Evolutionary conservation across 75 land plant species (phyloP).

Genomic region (Sequoiadendron giganteum): DNA sequence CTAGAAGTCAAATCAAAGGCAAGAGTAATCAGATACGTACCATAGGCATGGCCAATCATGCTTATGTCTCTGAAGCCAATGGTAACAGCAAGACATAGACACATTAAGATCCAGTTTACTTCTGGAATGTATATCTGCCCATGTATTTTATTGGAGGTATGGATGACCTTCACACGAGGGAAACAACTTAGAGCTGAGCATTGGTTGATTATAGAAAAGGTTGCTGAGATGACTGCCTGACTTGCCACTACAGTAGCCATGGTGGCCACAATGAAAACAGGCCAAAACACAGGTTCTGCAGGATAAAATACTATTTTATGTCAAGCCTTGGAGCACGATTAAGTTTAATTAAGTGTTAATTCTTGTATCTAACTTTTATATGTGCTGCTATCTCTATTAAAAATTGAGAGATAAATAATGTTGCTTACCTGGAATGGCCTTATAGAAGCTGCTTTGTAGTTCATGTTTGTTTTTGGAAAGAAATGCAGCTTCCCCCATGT

Average conservation of each 20-base stretch:
- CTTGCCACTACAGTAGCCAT: slow-evolving; percentile 60
- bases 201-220: slow-evolving; percentile 61
- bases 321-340: background rate
- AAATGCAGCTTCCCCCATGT: slow-evolving; percentile 76
- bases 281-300: slow-evolving; percentile 61
- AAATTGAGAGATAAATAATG: background rate
- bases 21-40: slow-evolving; percentile 13
- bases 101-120: slow-evolving; percentile 55
- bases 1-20: background rate
- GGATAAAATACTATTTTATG: background rate
- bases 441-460: slow-evolving; percentile 48
- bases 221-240: slow-evolving; percentile 67
- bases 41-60: slow-evolving; percentile 63
- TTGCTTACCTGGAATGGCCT: slow-evolving; percentile 49
- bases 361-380: background rate
- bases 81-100: slow-evolving; percentile 49
- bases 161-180: slow-evolving; percentile 61
- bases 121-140: slow-evolving; percentile 77
- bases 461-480: slow-evolving; percentile 44
- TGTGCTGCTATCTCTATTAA: background rate
- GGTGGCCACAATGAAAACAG: slow-evolving; percentile 55
- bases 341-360: background rate
- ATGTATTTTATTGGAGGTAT: slow-evolving; percentile 58
- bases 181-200: slow-evolving; percentile 54
- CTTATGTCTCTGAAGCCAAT: slow-evolving; percentile 51